Evolutionary conservation across 2,329 filamentous ascomycete genomes (phyloP), one percentile per base, ranked within the genome.

Genomic region (Botrytis byssoidea): DNA sequence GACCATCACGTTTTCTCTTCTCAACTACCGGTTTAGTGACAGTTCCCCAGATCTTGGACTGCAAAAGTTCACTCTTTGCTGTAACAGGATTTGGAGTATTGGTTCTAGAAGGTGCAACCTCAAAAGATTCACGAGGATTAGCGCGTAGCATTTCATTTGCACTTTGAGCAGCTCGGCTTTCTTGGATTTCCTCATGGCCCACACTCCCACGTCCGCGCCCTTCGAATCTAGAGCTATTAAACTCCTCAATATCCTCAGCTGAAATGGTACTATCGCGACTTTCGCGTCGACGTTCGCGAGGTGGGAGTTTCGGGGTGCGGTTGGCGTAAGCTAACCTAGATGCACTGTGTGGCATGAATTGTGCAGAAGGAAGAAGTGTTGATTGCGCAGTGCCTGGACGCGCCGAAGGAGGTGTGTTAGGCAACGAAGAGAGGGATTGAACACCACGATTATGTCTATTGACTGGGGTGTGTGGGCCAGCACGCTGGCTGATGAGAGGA

Each of bases 191-290:
- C 76, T 92, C 88, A 59, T 92, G 86, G 22, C 84, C 83, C 2
- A 83, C 83, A 14, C 29, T 12, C n/a, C 59, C 59, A 61, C 83
- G 82, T 32, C 80, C 78, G 40, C 51, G 71, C 69, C 75, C 77
- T 68, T 74, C 74, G 73, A 75, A 77, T 0, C 87, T 87, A 74
- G 88, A 86, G 7, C 87, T 84, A 0, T 86, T 86, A 37, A 89
- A 83, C 78, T 89, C 87, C 32, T 87, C 86, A 12, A 81, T 80
- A 61, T 89, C 88, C 1, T 87, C 88, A 32, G 89, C 91, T 1
- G 93, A 96, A 67, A 96, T 94, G 2, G 93, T 97, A 83, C 93
- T 95, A 81, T 97, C 94, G 74, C 93, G 90, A 81, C 93, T 94
- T 82, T 90, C 90, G 70, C 89, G 88, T 55, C 88, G 86, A 67